These are phyloP conservation scores for Zopfia rhizophila DNA, from an alignment of 2,329 filamentous ascomycete genomes.

Conservation along the genomic window DNA sequence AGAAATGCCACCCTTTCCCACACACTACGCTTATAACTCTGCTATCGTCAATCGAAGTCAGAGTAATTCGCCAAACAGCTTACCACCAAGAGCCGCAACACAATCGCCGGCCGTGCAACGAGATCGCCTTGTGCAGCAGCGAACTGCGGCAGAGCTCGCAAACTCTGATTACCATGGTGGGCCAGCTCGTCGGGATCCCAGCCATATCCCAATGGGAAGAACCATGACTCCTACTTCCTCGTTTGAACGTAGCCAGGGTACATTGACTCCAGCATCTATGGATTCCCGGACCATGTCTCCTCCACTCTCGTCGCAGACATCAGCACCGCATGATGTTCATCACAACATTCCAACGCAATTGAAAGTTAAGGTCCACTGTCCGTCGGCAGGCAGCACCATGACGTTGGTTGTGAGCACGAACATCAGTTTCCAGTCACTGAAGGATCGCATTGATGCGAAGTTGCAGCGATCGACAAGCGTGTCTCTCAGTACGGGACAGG, in stretches of 20 bases:
- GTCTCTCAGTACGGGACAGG: slow-evolving; percentile 81
- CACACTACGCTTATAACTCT: slow-evolving; percentile 66
- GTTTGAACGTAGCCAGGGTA: slow-evolving; percentile 43
- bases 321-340: slow-evolving; percentile 34
- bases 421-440: slow-evolving; percentile 91
- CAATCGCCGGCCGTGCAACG: slow-evolving; percentile 76
- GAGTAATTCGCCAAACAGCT: slow-evolving; percentile 78
- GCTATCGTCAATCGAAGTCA: slow-evolving; percentile 79
- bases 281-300: slow-evolving; percentile 52
- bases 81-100: slow-evolving; percentile 74
- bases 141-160: slow-evolving; percentile 45
- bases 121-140: slow-evolving; percentile 61
- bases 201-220: slow-evolving; percentile 36
- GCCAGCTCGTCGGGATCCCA: slow-evolving; percentile 43
- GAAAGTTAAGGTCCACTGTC: slow-evolving; percentile 93
- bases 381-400: slow-evolving; percentile 82
- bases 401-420: slow-evolving; percentile 97
- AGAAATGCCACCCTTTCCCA: slow-evolving; percentile 65
- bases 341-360: slow-evolving; percentile 74
- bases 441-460: slow-evolving; percentile 96
- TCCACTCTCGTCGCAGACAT: slow-evolving; percentile 38
- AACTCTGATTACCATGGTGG: slow-evolving; percentile 55
- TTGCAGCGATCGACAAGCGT: slow-evolving; percentile 85
- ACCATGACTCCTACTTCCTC: slow-evolving; percentile 53
- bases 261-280: slow-evolving; percentile 49